These are phyloP conservation scores for Silene uniflora DNA, from an alignment of 148 eudicot genomes.

Conservation along the genomic window DNA sequence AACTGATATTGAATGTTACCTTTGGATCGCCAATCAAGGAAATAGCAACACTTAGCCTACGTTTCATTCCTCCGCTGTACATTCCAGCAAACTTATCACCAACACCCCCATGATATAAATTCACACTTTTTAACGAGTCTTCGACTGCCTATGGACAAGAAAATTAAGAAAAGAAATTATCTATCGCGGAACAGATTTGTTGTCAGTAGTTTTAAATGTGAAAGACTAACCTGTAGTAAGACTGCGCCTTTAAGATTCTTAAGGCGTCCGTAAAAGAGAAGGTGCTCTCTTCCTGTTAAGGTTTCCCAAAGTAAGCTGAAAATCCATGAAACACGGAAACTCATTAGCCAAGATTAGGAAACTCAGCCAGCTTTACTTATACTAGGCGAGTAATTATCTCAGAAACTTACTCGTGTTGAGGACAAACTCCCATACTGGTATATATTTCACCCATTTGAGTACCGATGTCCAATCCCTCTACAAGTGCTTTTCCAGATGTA, in stretches of 20 bases:
- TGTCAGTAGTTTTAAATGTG: background rate
- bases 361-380: background rate
- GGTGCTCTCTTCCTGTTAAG: slow-evolving; percentile 87
- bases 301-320: slow-evolving; percentile 86
- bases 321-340: slow-evolving; percentile 1
- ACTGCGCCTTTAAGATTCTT: slow-evolving; percentile 77
- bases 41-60: slow-evolving; percentile 93
- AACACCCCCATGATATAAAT: slow-evolving; percentile 75
- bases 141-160: slow-evolving; percentile 65
- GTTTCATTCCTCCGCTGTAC: slow-evolving; percentile 96
- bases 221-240: slow-evolving; percentile 45
- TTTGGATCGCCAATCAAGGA: slow-evolving; percentile 89
- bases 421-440: slow-evolving; percentile 95
- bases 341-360: background rate
- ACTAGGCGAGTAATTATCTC: background rate
- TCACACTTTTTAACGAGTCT: slow-evolving; percentile 75
- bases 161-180: background rate
- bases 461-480: slow-evolving; percentile 66
- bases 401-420: slow-evolving; percentile 80
- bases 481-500: slow-evolving; percentile 73
- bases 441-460: slow-evolving; percentile 72
- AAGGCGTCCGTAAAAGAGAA: slow-evolving; percentile 89
- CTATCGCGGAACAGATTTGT: background rate
- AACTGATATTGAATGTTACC: slow-evolving; percentile 31
- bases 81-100: slow-evolving; percentile 75